These are phyloP conservation scores for Centaurea solstitialis DNA, from an alignment of 129 eudicot species.

Conservation along the genomic window DNA sequence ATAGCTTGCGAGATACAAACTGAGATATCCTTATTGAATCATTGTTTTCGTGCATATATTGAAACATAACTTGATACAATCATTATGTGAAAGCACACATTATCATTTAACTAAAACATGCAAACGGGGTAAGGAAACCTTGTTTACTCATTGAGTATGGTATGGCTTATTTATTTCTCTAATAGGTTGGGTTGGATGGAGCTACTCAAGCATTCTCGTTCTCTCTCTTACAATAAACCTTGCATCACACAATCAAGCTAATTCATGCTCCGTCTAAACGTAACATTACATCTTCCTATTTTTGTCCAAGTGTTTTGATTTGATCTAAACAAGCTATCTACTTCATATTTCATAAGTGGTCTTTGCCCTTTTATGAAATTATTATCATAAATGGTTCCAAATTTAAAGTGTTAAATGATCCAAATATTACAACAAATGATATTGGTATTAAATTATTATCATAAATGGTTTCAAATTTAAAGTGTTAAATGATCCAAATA, in stretches of 20 bases:
- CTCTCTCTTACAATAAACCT: no score
- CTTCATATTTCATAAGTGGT: background rate
- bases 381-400: no score
- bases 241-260: background rate
- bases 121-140: background rate
- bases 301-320: no score
- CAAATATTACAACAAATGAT: no score
- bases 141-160: background rate
- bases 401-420: background rate
- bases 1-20: no score
- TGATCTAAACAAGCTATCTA: no score
- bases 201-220: background rate
- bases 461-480: no score
- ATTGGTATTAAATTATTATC: no score
- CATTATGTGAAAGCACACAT: background rate
- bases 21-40: no score
- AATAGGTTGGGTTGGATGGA: background rate
- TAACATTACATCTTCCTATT: background rate
- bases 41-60: background rate
- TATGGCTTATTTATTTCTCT: background rate
- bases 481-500: background rate
- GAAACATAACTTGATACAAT: background rate
- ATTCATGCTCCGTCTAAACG: background rate
- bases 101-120: no score
- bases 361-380: background rate